Percentiles rank a stretch among this genome's conserved stretches.
Conservation (phyloP, 305 asterid genomes). For the Fraxinus greggii region DNA sequence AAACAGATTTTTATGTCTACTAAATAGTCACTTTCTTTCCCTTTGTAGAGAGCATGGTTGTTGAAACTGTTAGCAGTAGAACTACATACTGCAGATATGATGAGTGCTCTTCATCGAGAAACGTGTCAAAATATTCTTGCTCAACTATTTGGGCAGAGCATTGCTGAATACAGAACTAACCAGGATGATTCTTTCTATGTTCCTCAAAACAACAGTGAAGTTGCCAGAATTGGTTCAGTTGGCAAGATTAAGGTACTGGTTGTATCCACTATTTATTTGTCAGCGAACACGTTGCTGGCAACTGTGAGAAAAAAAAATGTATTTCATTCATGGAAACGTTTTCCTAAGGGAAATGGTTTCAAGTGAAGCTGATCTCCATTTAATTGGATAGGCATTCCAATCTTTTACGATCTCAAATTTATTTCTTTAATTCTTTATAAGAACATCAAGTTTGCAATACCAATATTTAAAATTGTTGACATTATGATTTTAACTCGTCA, state of each 20-base stretch:
- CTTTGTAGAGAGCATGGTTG: slow-evolving; percentile 86
- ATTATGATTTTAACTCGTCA: not conserved
- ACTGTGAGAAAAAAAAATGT: not conserved
- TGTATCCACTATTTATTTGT: not conserved
- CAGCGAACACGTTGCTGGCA: not conserved
- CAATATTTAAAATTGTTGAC: not conserved
- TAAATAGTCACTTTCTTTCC: slow-evolving; percentile 7
- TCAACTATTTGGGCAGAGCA: slow-evolving; percentile 67
- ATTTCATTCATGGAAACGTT: not conserved
- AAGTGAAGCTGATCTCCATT: not conserved
- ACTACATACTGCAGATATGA: slow-evolving; percentile 70
- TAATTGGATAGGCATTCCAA: not conserved
- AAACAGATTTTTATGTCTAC: not conserved
- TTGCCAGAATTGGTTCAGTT: slow-evolving; percentile 42
- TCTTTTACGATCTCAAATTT: not conserved
- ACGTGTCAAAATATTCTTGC: slow-evolving; percentile 70
- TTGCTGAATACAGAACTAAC: slow-evolving; percentile 42
- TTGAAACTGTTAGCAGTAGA: slow-evolving; percentile 88
- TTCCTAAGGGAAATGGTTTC: not conserved
- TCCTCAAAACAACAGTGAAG: slow-evolving; percentile 36
- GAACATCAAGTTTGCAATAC: not conserved
- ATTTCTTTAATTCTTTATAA: not conserved
- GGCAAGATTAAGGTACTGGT: slow-evolving; percentile 67
- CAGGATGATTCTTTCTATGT: slow-evolving; percentile 33
- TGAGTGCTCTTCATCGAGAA: slow-evolving; percentile 67